Conservation (phyloP, 225 moss, liverwort and hornwort species). For the Neckera pumila region DNA sequence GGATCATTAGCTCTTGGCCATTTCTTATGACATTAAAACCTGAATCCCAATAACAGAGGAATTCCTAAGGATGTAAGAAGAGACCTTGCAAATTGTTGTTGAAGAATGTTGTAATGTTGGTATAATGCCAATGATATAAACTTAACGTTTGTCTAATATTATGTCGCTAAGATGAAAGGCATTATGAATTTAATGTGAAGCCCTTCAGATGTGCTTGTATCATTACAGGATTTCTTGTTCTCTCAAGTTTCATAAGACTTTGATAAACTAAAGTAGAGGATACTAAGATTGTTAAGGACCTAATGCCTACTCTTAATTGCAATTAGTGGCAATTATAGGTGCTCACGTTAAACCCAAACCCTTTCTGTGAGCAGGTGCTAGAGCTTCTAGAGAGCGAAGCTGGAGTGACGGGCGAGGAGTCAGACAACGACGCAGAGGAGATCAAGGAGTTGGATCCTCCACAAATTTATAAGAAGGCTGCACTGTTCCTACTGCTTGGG, state of each 20-base stretch:
- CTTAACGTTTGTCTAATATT: not conserved
- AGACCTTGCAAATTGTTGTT: not conserved
- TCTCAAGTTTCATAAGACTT: not conserved
- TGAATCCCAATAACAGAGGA: not conserved
- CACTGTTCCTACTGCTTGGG: constrained; percentile 37
- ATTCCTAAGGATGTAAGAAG: not conserved
- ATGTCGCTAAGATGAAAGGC: not conserved
- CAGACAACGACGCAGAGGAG: constrained; percentile 1
- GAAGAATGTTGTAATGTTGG: not conserved
- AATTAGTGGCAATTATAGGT: no score
- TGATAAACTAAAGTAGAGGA: not conserved
- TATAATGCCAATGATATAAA: not conserved
- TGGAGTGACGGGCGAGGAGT: constrained; percentile 16
- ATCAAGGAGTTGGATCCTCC: not conserved
- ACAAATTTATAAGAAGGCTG: constrained; percentile 50
- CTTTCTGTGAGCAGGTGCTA: constrained; percentile 39
- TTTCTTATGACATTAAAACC: not conserved
- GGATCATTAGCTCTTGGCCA: not conserved
- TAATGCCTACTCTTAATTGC: not conserved
- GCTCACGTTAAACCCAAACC: no score
- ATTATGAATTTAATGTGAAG: not conserved
- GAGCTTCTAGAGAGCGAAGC: constrained; percentile 73
- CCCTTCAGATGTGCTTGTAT: not conserved
- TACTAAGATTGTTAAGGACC: not conserved
- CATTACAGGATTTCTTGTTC: not conserved